Conservation (phyloP, 257 asterid species). For the Przewalskia tangutica region DNA sequence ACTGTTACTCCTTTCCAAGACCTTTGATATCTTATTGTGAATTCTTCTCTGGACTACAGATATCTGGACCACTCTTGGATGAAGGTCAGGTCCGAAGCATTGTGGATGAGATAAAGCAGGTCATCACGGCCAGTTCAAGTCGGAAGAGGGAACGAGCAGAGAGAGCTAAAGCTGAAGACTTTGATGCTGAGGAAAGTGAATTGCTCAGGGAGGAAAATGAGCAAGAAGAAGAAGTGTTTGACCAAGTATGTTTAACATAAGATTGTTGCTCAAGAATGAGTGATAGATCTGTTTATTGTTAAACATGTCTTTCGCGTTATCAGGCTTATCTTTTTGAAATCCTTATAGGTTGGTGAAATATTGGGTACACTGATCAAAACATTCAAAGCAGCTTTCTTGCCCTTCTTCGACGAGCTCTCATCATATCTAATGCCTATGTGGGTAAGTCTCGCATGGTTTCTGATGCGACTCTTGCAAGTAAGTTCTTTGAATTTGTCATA, state of each 20-base stretch:
- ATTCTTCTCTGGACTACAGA: conserved; percentile 29
- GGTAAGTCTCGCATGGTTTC: conserved; percentile 40
- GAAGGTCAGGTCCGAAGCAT: conserved; percentile 88
- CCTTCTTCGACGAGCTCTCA: conserved; percentile 85
- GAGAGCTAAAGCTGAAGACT: conserved; percentile 95
- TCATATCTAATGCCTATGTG: conserved; percentile 95
- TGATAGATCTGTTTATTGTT: background rate
- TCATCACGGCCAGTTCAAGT: conserved; percentile 86
- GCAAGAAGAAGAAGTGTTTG: conserved; percentile 98
- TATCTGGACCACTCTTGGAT: conserved; percentile 77
- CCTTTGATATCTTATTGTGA: background rate
- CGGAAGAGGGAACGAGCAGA: conserved; percentile 79
- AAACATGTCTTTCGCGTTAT: background rate
- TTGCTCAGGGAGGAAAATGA: conserved; percentile 90
- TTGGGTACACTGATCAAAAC: conserved; percentile 89
- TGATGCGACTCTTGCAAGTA: background rate
- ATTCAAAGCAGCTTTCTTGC: conserved; percentile 82
- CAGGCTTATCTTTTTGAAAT: background rate
- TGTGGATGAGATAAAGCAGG: conserved; percentile 87
- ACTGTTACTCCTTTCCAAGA: background rate
- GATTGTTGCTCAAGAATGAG: background rate
- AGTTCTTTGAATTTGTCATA: background rate
- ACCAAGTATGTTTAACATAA: conserved; percentile 51
- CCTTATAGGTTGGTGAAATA: conserved; percentile 83
- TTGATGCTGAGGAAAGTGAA: conserved; percentile 97